Conservation (phyloP, 2,329 filamentous ascomycete genomes). For the Rugonectria rugulosa region DNA sequence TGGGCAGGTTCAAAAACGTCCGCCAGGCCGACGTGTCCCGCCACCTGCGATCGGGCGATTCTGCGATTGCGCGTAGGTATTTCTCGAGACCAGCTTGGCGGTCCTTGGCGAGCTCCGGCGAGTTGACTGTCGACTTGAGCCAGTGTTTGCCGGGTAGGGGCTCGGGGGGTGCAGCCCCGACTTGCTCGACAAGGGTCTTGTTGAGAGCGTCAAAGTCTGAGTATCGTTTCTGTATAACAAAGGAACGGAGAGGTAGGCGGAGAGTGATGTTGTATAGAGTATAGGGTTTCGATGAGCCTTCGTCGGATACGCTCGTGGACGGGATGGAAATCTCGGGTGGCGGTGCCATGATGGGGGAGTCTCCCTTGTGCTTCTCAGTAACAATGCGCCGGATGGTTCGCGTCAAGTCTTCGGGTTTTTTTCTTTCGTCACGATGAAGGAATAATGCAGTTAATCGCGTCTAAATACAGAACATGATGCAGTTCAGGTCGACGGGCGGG, state of each 20-base stretch:
- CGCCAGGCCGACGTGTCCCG: constrained; percentile 77
- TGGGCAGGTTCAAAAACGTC: constrained; percentile 74
- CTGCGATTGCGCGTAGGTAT: constrained; percentile 77
- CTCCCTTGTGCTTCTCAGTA: constrained; percentile 10
- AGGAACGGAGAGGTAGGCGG: constrained; percentile 77
- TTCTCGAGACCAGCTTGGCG: constrained; percentile 73
- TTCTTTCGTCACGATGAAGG: background rate
- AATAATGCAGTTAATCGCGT: background rate
- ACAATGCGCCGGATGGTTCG: background rate
- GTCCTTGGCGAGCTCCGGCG: constrained; percentile 72
- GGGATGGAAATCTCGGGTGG: constrained; percentile 73
- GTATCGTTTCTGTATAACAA: constrained; percentile 82
- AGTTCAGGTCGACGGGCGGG: constrained; percentile 6
- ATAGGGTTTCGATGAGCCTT: constrained; percentile 66
- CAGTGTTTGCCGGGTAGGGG: constrained; percentile 78
- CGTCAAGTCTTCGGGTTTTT: background rate
- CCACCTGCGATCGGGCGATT: constrained; percentile 78
- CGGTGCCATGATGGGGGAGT: constrained; percentile 62
- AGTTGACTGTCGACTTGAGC: constrained; percentile 76
- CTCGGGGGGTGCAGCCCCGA: constrained; percentile 70
- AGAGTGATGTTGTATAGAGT: constrained; percentile 82
- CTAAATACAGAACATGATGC: background rate
- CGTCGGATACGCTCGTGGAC: constrained; percentile 66
- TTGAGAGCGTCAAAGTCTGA: constrained; percentile 79
- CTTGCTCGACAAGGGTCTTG: constrained; percentile 63